Conservation (phyloP, 2,329 filamentous ascomycete genomes). For the Thielaviopsis euricoi region DNA sequence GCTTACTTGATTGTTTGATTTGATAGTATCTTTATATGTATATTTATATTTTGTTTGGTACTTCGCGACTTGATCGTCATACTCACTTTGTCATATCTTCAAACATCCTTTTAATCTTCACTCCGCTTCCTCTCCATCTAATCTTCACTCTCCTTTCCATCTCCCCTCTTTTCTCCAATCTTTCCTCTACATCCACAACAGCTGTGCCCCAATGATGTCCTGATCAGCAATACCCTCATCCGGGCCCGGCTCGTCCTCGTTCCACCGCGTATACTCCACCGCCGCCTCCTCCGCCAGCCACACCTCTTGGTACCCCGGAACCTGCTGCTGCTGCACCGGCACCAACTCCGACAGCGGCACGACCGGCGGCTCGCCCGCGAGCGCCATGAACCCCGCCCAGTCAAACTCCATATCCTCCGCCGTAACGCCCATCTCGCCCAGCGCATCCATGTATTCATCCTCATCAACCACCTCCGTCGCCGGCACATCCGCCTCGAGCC, state of each 20-base stretch:
- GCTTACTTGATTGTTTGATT: no score
- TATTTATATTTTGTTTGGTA: no score
- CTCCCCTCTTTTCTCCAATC: not conserved
- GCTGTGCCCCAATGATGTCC: not conserved
- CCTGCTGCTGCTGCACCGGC: not conserved
- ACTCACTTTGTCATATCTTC: no score
- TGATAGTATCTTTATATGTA: not conserved
- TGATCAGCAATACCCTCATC: not conserved
- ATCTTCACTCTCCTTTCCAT: no score
- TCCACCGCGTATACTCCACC: not conserved
- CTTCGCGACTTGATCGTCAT: no score
- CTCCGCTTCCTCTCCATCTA: no score
- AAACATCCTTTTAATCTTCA: no score
- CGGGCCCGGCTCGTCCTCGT: not conserved
- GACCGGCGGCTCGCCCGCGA: not conserved
- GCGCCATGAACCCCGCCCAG: not conserved
- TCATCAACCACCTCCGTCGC: slow-evolving; percentile 8
- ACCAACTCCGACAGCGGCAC: not conserved
- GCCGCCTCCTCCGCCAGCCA: not conserved
- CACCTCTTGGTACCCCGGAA: not conserved
- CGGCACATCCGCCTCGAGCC: not conserved
- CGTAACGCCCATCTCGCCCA: slow-evolving; percentile 14
- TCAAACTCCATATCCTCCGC: slow-evolving; percentile 5
- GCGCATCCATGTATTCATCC: slow-evolving; percentile 16
- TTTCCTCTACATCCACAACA: not conserved